Base-by-base conservation (phyloP, 495 filamentous ascomycete genomes). In the Trichocladium uniseriatum region DNA sequence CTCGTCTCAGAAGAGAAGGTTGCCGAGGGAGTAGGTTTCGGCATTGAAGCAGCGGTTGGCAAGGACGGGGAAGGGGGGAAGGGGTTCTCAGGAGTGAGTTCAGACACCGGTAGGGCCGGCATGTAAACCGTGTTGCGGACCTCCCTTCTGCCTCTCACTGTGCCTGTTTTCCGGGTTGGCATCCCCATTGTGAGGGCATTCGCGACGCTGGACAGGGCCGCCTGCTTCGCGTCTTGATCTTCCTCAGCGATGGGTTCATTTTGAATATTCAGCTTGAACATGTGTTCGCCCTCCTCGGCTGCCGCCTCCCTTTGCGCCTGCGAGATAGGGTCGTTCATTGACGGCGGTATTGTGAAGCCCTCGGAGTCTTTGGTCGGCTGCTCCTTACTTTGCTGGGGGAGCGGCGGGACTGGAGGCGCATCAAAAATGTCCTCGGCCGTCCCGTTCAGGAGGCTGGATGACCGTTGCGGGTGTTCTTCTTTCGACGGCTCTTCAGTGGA, bases 181-280 rank as follows among this genome's bases (percentile, higher is more conserved):
- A 79, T 57, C 56, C 72, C 75, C 75, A 71, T 65, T 1, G 67
- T 68, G 20, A 99, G 70, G 10, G 87, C 87, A 59, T 86, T 89
- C n/a, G 91, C 89, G 58, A 95, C 88, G 54, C 84, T 90, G 38
- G 89, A 86, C 60, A 96, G 73, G 1, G 94, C 92, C 37, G 86
- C 83, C 43, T 70, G 67, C 65, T 92, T 82, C 2, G 87, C 87
- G 63, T 94, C 88, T 46, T 75, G 80, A 55, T 91, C 87, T 62
- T 97, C 92, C 66, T 98, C 92, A 18, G 82, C 81, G 48, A 99
- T 94, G 1, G 94, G 91, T 50, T 94, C 86, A 54, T 88, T 89
- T 52, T 87, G 77, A 53, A 99, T 99, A 51, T 83, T 92, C 21
- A 99, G 70, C 63, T 92, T 97, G 68, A 95, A 86, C 48, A 84